These are phyloP conservation scores for Magnusiomyces ingens DNA, from an alignment of 1,139 yeast species.

Conservation along the genomic window DNA sequence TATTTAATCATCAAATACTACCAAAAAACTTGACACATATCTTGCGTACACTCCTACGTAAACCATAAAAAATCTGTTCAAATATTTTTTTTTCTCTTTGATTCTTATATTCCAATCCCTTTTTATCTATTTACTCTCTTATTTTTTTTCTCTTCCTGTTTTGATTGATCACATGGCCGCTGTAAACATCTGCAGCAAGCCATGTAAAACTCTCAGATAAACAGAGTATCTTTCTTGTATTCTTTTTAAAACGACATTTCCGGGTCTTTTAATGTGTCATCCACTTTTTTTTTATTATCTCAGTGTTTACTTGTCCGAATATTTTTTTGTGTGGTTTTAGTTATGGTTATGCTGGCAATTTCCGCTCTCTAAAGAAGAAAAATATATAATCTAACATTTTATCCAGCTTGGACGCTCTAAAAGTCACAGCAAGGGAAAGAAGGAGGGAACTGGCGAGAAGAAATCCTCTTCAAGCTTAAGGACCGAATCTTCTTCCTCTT, in stretches of 20 bases:
- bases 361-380: too few relatives aligned
- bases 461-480: slow-evolving; percentile 13
- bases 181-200: too few relatives aligned
- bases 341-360: too few relatives aligned
- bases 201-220: too few relatives aligned
- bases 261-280: neutral
- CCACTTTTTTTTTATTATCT: slow-evolving; percentile 10
- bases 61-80: too few relatives aligned
- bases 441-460: slow-evolving; percentile 9
- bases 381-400: slow-evolving; percentile 3
- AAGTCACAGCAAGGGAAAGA: slow-evolving; percentile 24
- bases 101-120: neutral
- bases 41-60: neutral
- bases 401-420: slow-evolving; percentile 28
- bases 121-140: neutral
- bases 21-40: neutral
- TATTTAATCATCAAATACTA: neutral
- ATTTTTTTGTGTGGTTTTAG: neutral
- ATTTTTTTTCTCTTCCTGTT: neutral
- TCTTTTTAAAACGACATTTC: too few relatives aligned
- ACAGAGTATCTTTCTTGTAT: too few relatives aligned
- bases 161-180: neutral
- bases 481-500: slow-evolving; percentile 15
- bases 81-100: neutral
- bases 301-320: neutral